Conservation (phyloP, 352 stramenopile genomes). For the Pythium monospermum region DNA sequence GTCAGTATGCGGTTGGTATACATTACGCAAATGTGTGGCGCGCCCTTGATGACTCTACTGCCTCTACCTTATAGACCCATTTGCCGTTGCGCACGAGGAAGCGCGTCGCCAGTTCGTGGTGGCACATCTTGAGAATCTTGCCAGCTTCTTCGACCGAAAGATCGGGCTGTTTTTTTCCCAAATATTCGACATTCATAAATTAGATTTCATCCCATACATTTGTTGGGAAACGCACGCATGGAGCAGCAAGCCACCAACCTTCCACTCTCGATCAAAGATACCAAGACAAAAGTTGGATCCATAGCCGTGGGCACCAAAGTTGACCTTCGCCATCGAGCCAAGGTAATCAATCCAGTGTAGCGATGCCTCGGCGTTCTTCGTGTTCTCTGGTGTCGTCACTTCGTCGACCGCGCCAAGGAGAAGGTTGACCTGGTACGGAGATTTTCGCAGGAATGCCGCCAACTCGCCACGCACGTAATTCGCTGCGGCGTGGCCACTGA, state of each 20-base stretch:
- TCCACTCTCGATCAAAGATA: conserved; percentile 87
- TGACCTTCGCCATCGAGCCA: conserved; percentile 78
- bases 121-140: conserved; percentile 72
- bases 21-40: not conserved
- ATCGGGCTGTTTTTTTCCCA: too few species aligned
- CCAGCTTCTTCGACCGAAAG: conserved; percentile 73
- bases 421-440: conserved; percentile 84
- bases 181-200: too few species aligned
- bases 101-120: conserved; percentile 71
- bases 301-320: conserved; percentile 85
- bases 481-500: conserved; percentile 72
- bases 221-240: not conserved
- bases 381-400: conserved; percentile 25
- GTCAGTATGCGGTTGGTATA: not conserved
- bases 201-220: too few species aligned
- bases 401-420: conserved; percentile 71
- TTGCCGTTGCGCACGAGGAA: conserved; percentile 86
- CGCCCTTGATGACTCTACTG: not conserved
- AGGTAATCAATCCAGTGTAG: conserved; percentile 90
- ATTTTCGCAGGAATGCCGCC: conserved; percentile 72
- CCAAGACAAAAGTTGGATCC: conserved; percentile 80
- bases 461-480: conserved; percentile 84
- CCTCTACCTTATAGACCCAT: conserved; percentile 72
- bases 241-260: conserved; percentile 27
- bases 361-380: conserved; percentile 38